Conservation (phyloP, 73 alveolate genomes). For the Symbiodinium natans region DNA sequence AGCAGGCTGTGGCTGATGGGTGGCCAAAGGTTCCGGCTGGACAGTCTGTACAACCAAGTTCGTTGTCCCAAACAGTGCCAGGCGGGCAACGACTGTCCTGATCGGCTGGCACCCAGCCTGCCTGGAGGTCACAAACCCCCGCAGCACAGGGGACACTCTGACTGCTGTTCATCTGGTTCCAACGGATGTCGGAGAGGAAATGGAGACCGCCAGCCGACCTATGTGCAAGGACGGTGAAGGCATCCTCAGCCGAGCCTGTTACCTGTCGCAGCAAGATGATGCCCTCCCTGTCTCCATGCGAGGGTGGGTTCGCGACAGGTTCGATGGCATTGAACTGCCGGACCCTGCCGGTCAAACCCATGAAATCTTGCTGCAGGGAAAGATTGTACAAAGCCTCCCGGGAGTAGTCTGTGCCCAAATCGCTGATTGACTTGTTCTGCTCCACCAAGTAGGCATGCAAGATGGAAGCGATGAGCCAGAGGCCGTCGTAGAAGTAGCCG, state of each 20-base stretch:
- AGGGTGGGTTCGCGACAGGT: not conserved
- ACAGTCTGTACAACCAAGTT: not conserved
- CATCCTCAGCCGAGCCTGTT: not conserved
- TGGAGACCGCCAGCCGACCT: not conserved
- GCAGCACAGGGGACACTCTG: not conserved
- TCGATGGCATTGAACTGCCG: not conserved
- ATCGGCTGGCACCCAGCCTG: not conserved
- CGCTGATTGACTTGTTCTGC: not conserved
- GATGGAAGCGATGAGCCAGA: too few species aligned
- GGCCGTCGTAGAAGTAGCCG: slow-evolving; percentile 69
- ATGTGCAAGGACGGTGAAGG: not conserved
- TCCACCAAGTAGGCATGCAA: slow-evolving; percentile 8
- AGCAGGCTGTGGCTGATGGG: not conserved
- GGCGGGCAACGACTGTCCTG: not conserved
- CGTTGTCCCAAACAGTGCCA: not conserved
- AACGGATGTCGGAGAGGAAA: not conserved
- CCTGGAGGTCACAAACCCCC: not conserved
- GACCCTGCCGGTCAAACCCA: slow-evolving; percentile 1
- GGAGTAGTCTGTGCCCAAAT: not conserved
- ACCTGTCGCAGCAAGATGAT: not conserved
- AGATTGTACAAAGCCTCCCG: slow-evolving; percentile 9
- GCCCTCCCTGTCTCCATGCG: not conserved
- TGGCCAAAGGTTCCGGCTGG: not conserved
- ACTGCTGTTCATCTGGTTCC: not conserved
- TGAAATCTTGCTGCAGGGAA: not conserved